Evolutionary conservation across 257 asterid species (phyloP), one percentile per base, ranked within the genome.

Genomic region (Ilex aquifolium): DNA sequence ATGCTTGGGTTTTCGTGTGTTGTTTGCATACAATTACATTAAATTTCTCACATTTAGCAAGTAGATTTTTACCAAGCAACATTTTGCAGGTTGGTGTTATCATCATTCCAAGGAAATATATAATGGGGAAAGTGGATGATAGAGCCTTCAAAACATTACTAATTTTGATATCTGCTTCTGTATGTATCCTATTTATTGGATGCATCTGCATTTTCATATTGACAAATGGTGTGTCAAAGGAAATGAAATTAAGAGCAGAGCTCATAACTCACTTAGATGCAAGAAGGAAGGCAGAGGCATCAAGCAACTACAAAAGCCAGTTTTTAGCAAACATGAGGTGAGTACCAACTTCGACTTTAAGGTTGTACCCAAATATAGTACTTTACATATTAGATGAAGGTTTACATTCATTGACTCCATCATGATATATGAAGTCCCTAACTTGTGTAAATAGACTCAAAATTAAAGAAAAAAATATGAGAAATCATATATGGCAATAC

Each of bases 241-340:
- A 91, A 78, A 91, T 91, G 98, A 86, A 88, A 27, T 77, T 91
- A 32, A 72, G 98, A 72, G 98, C 96, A 32, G 88, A 78, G 12
- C 79, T 88, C 56, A 91, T 91, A 64, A 77, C 88, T 40, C 95
- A 91, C 57, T 80, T 91, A 7, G 94, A 91, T 68, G 98, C 98
- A 31, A 80, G 98, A 70, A 79, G 98, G 71, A 91, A 80, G 63
- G 98, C 98, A 10, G 98, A 91, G 78, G 96, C 94, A 62, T 91
- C 96, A 13, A 91, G 85, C 79, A 88, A 91, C 75, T 91, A 84
- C 69, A 91, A 91, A 75, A 91, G 96, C 72, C 95, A 88, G 81
- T 91, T 91, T 81, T 80, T 91, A 58, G 98, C 98, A 13, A 91
- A 91, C 75, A 91, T 91, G 98, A 90, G 97, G 97, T 79, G 53